Percentiles rank a stretch among this genome's conserved stretches.
Evolutionary conservation across 768 basidiomycete species (phyloP).

Genomic region (Rhodotorula diobovata): DNA sequence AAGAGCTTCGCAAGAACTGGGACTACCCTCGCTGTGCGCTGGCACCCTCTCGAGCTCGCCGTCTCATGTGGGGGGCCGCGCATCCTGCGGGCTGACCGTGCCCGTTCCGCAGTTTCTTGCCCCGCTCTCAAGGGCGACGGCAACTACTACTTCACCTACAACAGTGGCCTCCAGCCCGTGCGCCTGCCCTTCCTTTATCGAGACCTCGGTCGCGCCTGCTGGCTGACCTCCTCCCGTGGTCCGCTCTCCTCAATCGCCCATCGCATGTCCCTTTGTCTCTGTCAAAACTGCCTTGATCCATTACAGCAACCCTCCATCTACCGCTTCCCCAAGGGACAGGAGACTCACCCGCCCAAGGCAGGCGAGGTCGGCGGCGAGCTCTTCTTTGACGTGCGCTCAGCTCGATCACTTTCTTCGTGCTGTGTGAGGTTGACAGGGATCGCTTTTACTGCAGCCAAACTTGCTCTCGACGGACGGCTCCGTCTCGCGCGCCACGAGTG

Average conservation of each 20-base stretch:
- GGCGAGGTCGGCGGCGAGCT: constrained; percentile 58
- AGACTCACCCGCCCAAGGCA: constrained; percentile 37
- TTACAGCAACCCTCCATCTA: constrained; percentile 59
- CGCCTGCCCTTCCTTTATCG: constrained; percentile 43
- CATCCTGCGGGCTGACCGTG: background rate
- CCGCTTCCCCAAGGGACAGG: constrained; percentile 51
- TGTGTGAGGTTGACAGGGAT: background rate
- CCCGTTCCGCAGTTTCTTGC: constrained; percentile 53
- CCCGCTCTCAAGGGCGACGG: constrained; percentile 62
- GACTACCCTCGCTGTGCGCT: constrained; percentile 54
- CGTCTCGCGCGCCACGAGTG: constrained; percentile 57
- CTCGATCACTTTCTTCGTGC: constrained; percentile 50
- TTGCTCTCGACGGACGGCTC: constrained; percentile 68
- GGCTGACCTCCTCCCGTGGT: background rate
- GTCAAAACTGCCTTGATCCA: too few relatives aligned
- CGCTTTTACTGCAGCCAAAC: constrained; percentile 56
- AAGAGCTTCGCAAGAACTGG: constrained; percentile 57
- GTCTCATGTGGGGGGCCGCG: background rate
- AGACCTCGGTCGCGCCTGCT: background rate
- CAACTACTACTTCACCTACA: constrained; percentile 63
- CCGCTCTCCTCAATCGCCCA: background rate
- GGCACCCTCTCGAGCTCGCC: background rate
- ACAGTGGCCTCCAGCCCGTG: constrained; percentile 71
- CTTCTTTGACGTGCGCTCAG: constrained; percentile 65
- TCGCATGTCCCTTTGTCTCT: background rate